A percentile compares a stretch with the other conserved stretches of the same genome.
phyloP scores from a whole-genome alignment of 2,329 filamentous ascomycete genomes.

The Colletotrichum melonis region DNA sequence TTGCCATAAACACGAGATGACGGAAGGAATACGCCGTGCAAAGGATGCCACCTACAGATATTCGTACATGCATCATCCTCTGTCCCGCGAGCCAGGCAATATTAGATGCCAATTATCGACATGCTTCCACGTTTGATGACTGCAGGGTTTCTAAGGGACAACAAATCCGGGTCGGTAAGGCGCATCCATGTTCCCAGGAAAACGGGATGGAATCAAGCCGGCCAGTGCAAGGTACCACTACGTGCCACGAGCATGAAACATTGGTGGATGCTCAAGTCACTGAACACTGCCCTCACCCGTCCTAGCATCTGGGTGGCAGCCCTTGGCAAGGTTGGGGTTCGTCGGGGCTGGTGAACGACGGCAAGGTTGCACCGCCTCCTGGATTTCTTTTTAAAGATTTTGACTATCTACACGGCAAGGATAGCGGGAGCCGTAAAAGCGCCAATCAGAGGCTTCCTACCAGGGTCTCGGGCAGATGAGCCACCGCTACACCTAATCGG shows the following conservation, averaged over 20 bases:
- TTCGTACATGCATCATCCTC: background rate
- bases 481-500: conserved; percentile 35
- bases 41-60: background rate
- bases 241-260: conserved; percentile 22
- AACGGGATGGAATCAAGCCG: conserved; percentile 16
- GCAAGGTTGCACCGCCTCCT: conserved; percentile 36
- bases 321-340: conserved; percentile 31
- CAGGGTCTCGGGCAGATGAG: conserved; percentile 27
- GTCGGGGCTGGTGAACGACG: conserved; percentile 22
- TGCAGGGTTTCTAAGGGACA: conserved; percentile 20
- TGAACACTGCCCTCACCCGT: conserved; percentile 13
- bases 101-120: conserved; percentile 17
- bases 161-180: conserved; percentile 24
- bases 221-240: background rate
- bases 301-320: conserved; percentile 20
- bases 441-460: conserved; percentile 26
- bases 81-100: background rate
- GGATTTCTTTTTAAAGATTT: conserved; percentile 37
- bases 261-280: conserved; percentile 19
- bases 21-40: background rate
- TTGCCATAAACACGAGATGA: background rate
- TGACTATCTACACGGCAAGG: conserved; percentile 32
- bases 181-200: conserved; percentile 22
- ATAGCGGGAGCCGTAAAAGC: conserved; percentile 31
- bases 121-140: conserved; percentile 30